phyloP scores from a whole-genome alignment of 2,329 filamentous ascomycete species.

The Fusarium sp. region DNA sequence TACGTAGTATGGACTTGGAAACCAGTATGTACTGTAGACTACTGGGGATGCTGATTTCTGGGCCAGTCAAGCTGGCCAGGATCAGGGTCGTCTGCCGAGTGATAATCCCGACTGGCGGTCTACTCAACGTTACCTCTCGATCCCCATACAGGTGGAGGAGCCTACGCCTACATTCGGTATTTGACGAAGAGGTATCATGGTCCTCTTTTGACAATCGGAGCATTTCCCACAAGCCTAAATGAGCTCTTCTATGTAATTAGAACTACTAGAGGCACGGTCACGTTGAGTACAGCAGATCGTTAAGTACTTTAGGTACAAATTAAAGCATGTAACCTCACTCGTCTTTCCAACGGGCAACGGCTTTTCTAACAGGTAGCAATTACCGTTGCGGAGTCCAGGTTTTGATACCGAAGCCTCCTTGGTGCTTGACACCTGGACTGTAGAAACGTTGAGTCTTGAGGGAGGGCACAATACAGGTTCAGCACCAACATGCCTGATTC shows the following conservation, averaged over 20 bases:
- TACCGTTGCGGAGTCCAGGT: conserved; percentile 15
- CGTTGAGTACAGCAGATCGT: not conserved
- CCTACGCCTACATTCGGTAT: conserved; percentile 24
- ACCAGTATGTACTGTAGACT: conserved; percentile 12
- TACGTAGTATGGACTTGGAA: conserved; percentile 6
- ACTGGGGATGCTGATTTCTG: not conserved
- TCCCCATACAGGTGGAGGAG: conserved; percentile 26
- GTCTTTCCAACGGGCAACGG: conserved; percentile 14
- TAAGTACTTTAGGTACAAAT: not conserved
- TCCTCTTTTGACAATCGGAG: conserved; percentile 23
- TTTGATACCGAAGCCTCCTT: conserved; percentile 17
- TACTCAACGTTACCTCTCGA: conserved; percentile 25
- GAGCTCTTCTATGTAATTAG: not conserved
- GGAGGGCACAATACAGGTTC: conserved; percentile 27
- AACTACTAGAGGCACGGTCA: conserved; percentile 15
- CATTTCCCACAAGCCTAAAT: conserved; percentile 23
- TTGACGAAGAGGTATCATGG: conserved; percentile 15
- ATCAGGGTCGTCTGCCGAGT: conserved; percentile 32
- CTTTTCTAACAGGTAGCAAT: conserved; percentile 8
- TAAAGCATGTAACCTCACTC: conserved; percentile 5
- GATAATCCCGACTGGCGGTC: conserved; percentile 40
- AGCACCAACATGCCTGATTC: conserved; percentile 12
- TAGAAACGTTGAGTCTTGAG: not conserved
- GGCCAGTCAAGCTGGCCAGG: conserved; percentile 19
- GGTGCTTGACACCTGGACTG: not conserved